phyloP scores from a whole-genome alignment of 2,329 filamentous ascomycete species.

The Fusarium setosum region DNA sequence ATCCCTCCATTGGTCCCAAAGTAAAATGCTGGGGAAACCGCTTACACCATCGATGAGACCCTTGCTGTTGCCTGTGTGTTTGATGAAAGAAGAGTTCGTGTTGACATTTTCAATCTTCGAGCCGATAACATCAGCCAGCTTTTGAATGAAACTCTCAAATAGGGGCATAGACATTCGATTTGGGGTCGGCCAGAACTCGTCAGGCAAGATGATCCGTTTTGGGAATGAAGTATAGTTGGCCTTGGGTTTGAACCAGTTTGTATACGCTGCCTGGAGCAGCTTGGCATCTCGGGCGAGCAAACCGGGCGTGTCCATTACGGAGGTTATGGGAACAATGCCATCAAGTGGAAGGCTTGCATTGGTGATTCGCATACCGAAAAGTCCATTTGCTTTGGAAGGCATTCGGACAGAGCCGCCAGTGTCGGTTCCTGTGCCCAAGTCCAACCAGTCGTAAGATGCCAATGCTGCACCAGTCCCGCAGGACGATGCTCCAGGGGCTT shows the following conservation, averaged over 20 bases:
- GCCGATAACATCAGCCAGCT: not conserved
- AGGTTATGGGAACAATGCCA: not conserved
- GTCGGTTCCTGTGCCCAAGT: conserved; percentile 56
- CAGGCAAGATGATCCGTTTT: not conserved
- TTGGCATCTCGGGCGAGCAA: not conserved
- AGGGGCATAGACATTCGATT: not conserved
- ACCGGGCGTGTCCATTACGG: not conserved
- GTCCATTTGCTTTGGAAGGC: conserved; percentile 56
- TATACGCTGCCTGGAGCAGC: not conserved
- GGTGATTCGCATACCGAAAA: conserved; percentile 57
- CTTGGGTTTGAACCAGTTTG: not conserved
- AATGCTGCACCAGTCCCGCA: conserved; percentile 40
- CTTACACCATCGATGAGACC: not conserved
- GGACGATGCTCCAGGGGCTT: conserved; percentile 55
- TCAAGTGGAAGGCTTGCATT: not conserved
- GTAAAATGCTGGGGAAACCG: not conserved
- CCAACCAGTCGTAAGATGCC: conserved; percentile 57
- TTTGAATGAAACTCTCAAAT: not conserved
- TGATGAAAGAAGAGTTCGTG: not conserved
- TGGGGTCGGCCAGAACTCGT: not conserved
- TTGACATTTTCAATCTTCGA: not conserved
- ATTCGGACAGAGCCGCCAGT: conserved; percentile 59
- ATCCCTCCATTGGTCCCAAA: not conserved
- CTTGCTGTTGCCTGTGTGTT: not conserved
- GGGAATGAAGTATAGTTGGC: conserved; percentile 2